phyloP scores from a whole-genome alignment of 768 basidiomycete genomes.

The Lepiota brunneoincarnata region DNA sequence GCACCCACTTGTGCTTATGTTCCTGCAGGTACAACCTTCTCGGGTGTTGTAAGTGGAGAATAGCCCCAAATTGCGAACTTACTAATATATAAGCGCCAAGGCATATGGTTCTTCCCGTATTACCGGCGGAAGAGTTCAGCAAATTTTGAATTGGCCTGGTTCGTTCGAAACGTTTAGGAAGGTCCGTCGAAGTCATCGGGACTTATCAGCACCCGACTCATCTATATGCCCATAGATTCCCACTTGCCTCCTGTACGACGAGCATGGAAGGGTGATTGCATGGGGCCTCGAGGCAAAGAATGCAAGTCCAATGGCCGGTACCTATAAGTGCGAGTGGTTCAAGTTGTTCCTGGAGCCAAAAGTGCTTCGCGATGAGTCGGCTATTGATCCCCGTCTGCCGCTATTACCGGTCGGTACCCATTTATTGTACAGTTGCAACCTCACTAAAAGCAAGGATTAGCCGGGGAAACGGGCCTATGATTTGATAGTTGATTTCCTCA shows the following conservation, averaged over 20 bases:
- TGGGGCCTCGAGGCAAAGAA: constrained; percentile 92
- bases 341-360: constrained; percentile 85
- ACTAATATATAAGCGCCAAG: constrained; percentile 32
- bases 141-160: constrained; percentile 85
- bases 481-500: constrained; percentile 81
- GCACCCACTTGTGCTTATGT: background rate
- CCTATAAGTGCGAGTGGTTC: constrained; percentile 62
- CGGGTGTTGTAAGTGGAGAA: constrained; percentile 66
- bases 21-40: constrained; percentile 76
- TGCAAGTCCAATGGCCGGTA: constrained; percentile 64
- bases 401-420: constrained; percentile 61
- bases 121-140: constrained; percentile 74
- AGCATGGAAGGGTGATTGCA: constrained; percentile 66
- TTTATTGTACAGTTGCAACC: background rate
- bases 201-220: constrained; percentile 1
- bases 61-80: background rate
- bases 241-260: constrained; percentile 82
- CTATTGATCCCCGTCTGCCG: constrained; percentile 77
- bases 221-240: constrained; percentile 44
- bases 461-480: constrained; percentile 74
- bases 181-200: constrained; percentile 27
- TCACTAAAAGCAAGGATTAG: constrained; percentile 29
- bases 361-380: constrained; percentile 67
- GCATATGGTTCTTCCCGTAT: constrained; percentile 87
- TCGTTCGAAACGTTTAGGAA: constrained; percentile 86